A percentile compares a stretch with the other conserved stretches of the same genome.
phyloP scores from a whole-genome alignment of 2,329 filamentous ascomycete species.

The Penicillium freii region DNA sequence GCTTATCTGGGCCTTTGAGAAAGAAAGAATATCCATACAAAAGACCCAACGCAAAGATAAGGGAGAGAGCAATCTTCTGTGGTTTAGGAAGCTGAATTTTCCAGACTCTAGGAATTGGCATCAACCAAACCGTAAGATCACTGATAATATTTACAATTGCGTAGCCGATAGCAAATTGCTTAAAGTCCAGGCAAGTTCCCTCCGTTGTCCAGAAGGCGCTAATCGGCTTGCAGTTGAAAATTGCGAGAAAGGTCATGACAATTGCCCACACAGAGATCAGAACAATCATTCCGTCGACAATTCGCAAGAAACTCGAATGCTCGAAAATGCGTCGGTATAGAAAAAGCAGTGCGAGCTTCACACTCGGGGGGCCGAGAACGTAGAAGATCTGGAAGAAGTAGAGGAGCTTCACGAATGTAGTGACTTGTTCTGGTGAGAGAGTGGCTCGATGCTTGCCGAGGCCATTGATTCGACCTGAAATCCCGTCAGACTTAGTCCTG shows the following conservation, averaged over 20 bases:
- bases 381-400: slow-evolving; percentile 9
- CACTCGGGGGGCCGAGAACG: not conserved
- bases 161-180: slow-evolving; percentile 1
- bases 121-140: not conserved
- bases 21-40: not conserved
- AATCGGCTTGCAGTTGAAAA: slow-evolving; percentile 8
- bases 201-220: slow-evolving; percentile 4
- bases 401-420: slow-evolving; percentile 1
- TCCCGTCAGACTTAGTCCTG: not conserved
- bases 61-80: slow-evolving; percentile 2
- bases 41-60: slow-evolving; percentile 4
- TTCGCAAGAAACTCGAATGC: not conserved
- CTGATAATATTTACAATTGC: slow-evolving; percentile 5
- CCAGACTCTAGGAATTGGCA: slow-evolving; percentile 10
- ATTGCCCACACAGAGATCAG: not conserved
- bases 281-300: slow-evolving; percentile 2
- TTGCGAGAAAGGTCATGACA: slow-evolving; percentile 2
- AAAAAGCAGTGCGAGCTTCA: slow-evolving; percentile 8
- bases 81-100: slow-evolving; percentile 1
- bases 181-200: slow-evolving; percentile 5
- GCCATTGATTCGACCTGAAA: not conserved
- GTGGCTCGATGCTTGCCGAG: not conserved
- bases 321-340: slow-evolving; percentile 6
- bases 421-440: not conserved
- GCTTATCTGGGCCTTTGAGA: not conserved